Conservation (phyloP, 2,329 filamentous ascomycete genomes). For the Cladobotryum protrusum region DNA sequence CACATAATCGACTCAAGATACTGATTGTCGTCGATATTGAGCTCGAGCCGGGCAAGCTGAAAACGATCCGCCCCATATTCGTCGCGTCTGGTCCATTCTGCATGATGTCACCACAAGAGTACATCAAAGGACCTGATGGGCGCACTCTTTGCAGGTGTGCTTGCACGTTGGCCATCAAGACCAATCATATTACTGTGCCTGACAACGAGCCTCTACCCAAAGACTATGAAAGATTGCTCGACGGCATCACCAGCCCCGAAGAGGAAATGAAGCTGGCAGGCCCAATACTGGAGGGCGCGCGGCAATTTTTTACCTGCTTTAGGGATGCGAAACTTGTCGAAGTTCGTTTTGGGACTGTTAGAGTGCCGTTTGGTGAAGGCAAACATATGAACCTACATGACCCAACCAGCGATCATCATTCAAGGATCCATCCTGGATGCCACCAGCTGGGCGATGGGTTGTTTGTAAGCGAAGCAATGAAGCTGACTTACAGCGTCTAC, state of each 20-base stretch:
- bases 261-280: background rate
- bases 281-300: conserved; percentile 1
- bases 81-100: conserved; percentile 4
- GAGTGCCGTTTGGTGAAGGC: conserved; percentile 1
- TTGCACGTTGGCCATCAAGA: conserved; percentile 5
- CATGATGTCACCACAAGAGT: conserved; percentile 2
- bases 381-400: conserved; percentile 1
- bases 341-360: conserved; percentile 4
- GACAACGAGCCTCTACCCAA: background rate
- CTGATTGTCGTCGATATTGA: conserved; percentile 1
- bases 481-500: background rate
- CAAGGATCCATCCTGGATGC: conserved; percentile 1
- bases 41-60: background rate
- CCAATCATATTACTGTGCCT: background rate
- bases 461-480: conserved; percentile 4
- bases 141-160: background rate
- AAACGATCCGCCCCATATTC: conserved; percentile 4
- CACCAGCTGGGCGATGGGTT: background rate
- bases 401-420: background rate
- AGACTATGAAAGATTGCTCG: background rate
- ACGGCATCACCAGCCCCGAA: background rate
- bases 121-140: background rate
- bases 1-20: conserved; percentile 6
- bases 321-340: background rate
- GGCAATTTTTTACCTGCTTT: background rate